Evolutionary conservation across 148 eudicot genomes (phyloP).

Genomic region (Camellia japonica): DNA sequence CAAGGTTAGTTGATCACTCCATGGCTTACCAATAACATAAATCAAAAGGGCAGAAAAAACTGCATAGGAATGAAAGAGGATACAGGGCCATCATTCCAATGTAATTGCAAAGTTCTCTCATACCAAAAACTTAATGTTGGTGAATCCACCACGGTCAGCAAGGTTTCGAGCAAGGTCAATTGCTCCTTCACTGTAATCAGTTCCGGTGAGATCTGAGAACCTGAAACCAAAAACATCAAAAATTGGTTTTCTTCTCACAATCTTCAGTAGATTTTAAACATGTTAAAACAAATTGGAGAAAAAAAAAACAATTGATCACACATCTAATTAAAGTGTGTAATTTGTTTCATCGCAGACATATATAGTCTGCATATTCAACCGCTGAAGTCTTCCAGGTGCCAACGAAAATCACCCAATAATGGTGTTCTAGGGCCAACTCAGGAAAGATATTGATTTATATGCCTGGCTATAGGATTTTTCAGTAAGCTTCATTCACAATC

Average conservation of each 20-base stretch:
- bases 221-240: conserved; percentile 37
- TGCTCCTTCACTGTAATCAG: conserved; percentile 97
- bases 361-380: background rate
- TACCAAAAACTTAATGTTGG: conserved; percentile 76
- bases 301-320: background rate
- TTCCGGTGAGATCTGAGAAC: conserved; percentile 91
- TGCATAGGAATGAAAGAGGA: background rate
- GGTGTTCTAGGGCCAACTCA: background rate
- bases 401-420: background rate
- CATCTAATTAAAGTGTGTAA: background rate
- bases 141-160: conserved; percentile 82
- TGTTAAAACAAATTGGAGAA: no score
- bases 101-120: background rate
- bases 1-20: background rate
- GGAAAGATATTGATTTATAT: background rate
- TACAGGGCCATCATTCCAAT: background rate
- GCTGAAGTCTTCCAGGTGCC: background rate
- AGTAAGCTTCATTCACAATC: background rate
- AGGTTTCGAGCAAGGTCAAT: conserved; percentile 84
- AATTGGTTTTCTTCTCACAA: background rate
- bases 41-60: background rate
- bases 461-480: background rate
- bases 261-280: no score
- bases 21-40: background rate
- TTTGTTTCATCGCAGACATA: background rate